Evolutionary conservation across 2,329 filamentous ascomycete species (phyloP).

Genomic region (Neofusicoccum laricinum): DNA sequence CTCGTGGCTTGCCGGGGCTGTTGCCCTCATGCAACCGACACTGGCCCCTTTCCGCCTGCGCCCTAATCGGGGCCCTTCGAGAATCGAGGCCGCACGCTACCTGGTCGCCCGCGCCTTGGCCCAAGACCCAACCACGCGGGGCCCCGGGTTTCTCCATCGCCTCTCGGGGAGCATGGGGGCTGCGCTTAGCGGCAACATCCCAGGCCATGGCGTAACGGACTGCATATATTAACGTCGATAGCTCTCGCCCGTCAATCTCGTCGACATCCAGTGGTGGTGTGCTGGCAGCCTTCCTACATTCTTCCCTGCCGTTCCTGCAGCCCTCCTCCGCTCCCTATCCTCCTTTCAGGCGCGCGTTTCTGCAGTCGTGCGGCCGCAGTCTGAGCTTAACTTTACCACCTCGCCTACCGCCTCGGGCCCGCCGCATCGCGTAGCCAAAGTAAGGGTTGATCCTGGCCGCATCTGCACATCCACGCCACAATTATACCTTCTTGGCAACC

Average conservation of each 20-base stretch:
- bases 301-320: too few species aligned
- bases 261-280: background rate
- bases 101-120: background rate
- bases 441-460: background rate
- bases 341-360: background rate
- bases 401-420: background rate
- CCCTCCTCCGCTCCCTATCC: background rate
- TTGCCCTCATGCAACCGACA: background rate
- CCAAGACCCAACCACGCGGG: background rate
- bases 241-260: background rate
- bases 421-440: background rate
- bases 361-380: background rate
- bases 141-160: constrained; percentile 2
- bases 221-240: background rate
- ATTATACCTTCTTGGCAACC: background rate
- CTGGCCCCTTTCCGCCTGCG: background rate
- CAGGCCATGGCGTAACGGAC: background rate
- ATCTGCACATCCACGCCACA: background rate
- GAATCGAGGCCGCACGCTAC: background rate
- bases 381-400: background rate
- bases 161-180: background rate
- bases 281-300: background rate
- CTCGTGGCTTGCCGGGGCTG: background rate
- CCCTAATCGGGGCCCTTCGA: background rate
- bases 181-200: background rate